phyloP scores from a whole-genome alignment of 1,284 basidiomycete genomes.

The Leccinum variabile region DNA sequence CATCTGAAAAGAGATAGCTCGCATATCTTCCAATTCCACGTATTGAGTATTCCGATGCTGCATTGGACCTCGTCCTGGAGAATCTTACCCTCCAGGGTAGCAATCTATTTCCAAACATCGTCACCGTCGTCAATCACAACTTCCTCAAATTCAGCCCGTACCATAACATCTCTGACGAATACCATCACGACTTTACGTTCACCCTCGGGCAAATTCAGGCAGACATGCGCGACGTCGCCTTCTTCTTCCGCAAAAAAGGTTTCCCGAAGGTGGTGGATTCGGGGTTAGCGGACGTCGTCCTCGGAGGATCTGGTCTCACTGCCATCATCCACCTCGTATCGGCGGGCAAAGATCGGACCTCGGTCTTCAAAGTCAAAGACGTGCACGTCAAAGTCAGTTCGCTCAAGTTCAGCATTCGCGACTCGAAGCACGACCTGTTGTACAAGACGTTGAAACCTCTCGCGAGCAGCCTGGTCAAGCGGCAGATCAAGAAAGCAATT shows the following conservation, averaged over 20 bases:
- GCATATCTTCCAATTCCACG: slow-evolving; percentile 91
- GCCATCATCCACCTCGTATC: slow-evolving; percentile 66
- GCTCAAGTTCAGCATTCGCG: slow-evolving; percentile 89
- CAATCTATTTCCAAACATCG: slow-evolving; percentile 80
- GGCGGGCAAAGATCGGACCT: slow-evolving; percentile 59
- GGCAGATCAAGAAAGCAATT: slow-evolving; percentile 85
- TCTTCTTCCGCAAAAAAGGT: slow-evolving; percentile 84
- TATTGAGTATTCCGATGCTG: slow-evolving; percentile 87
- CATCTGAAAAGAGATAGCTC: slow-evolving; percentile 45
- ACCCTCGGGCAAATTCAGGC: slow-evolving; percentile 86
- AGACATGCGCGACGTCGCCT: slow-evolving; percentile 91
- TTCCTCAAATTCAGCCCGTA: slow-evolving; percentile 84
- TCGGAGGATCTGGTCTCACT: slow-evolving; percentile 79
- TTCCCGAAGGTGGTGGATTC: slow-evolving; percentile 83
- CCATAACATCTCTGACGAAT: slow-evolving; percentile 53
- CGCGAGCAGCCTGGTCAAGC: slow-evolving; percentile 84
- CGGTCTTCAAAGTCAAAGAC: slow-evolving; percentile 78
- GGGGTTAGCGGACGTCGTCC: slow-evolving; percentile 89
- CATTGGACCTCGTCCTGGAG: slow-evolving; percentile 90
- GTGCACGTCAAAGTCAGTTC: slow-evolving; percentile 82
- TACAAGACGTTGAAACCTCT: slow-evolving; percentile 83
- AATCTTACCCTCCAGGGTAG: slow-evolving; percentile 87
- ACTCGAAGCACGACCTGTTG: slow-evolving; percentile 88
- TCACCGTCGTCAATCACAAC: slow-evolving; percentile 83
- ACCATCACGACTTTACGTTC: slow-evolving; percentile 70